These are phyloP conservation scores for Anthoceros angustus DNA, from an alignment of 225 moss, liverwort and hornwort species.

Conservation along the genomic window DNA sequence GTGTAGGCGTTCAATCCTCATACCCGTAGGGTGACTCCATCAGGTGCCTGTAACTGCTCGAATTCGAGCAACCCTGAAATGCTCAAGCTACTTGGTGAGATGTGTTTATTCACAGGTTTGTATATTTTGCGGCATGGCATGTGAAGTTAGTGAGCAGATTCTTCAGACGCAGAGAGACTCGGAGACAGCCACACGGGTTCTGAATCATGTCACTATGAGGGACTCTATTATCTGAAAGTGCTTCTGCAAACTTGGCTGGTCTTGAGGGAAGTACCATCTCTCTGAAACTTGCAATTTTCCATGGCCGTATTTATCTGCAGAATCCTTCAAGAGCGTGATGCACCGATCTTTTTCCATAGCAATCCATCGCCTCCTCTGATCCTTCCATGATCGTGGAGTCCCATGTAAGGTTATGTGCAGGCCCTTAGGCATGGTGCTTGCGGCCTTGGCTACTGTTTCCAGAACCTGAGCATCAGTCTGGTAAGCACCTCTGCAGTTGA, in stretches of 20 bases:
- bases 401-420: constrained; percentile 57
- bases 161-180: no score
- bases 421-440: constrained; percentile 31
- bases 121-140: no score
- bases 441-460: constrained; percentile 47
- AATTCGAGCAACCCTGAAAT: no score
- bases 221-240: constrained; percentile 72
- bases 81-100: no score
- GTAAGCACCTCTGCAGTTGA: constrained; percentile 70
- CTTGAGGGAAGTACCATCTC: constrained; percentile 32
- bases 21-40: no score
- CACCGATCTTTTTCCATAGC: constrained; percentile 48
- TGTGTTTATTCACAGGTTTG: no score
- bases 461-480: constrained; percentile 68
- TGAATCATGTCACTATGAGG: constrained; percentile 23
- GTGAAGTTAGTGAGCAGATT: no score
- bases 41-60: background rate
- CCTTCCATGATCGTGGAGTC: constrained; percentile 72
- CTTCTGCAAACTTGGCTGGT: constrained; percentile 56
- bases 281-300: constrained; percentile 46
- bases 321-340: constrained; percentile 25
- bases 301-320: constrained; percentile 31
- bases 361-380: constrained; percentile 42
- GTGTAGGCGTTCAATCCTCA: background rate
- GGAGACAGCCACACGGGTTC: background rate